These are phyloP conservation scores for Pleurotus cornucopiae DNA, from an alignment of 768 basidiomycete genomes.

Conservation along the genomic window DNA sequence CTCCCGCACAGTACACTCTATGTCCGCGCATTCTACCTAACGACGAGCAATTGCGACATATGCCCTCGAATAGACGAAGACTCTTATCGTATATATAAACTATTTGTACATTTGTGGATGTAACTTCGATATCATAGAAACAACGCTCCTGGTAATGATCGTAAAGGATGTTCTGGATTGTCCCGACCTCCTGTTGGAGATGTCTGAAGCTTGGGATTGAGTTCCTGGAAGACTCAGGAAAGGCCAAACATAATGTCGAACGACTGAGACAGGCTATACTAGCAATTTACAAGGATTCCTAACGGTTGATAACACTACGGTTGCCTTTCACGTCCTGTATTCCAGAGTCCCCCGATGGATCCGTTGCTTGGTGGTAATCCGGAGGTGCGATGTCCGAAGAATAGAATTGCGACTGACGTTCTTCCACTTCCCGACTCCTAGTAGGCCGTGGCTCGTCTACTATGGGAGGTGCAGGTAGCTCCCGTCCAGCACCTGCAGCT, in stretches of 20 bases:
- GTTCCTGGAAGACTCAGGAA: no score
- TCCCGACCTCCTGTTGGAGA: no score
- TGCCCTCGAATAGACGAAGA: not conserved
- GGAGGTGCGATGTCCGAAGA: constrained; percentile 1
- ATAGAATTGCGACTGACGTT: constrained; percentile 2
- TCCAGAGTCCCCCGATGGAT: not conserved
- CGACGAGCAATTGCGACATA: not conserved
- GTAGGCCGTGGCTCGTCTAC: not conserved
- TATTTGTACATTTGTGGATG: not conserved
- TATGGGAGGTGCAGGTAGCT: constrained; percentile 1
- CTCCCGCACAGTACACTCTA: not conserved
- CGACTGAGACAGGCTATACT: no score
- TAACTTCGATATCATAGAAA: no score
- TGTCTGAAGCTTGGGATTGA: no score
- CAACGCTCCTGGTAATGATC: no score
- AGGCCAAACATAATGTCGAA: no score
- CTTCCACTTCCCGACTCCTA: constrained; percentile 5
- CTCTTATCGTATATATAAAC: not conserved
- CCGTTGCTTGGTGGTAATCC: constrained; percentile 12
- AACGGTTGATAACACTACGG: no score
- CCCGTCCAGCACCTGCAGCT: not conserved
- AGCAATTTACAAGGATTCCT: no score
- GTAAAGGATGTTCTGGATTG: no score
- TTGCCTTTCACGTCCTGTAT: no score
- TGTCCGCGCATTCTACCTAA: not conserved